A percentile compares a stretch with the other conserved stretches of the same genome.
Conservation (phyloP, 306 rosid species). For the Hylodesmum podocarpum region DNA sequence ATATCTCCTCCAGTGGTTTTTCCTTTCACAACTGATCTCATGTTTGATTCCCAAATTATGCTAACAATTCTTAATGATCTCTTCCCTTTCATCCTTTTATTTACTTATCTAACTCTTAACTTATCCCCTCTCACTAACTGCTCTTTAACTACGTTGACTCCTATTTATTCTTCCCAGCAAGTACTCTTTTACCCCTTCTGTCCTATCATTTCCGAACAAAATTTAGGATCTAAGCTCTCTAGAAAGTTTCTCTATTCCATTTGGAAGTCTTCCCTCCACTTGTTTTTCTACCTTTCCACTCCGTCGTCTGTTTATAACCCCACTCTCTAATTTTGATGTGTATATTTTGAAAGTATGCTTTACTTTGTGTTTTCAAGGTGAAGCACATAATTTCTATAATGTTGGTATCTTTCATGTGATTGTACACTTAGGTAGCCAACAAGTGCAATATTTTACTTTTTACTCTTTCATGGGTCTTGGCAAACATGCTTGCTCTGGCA, state of each 20-base stretch:
- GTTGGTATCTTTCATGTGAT: neutral
- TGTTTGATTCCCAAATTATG: neutral
- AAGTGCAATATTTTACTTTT: neutral
- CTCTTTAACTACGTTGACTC: neutral
- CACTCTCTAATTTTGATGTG: neutral
- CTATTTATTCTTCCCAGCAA: neutral
- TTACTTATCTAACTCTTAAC: neutral
- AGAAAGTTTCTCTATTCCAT: neutral
- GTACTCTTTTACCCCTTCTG: neutral
- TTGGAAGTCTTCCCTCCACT: neutral
- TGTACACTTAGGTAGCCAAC: neutral
- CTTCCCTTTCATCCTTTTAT: neutral
- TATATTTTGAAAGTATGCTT: neutral
- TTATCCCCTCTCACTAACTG: neutral
- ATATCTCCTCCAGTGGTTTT: neutral
- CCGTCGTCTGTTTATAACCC: neutral
- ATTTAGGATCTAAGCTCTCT: neutral
- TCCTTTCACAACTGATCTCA: neutral
- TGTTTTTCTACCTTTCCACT: neutral
- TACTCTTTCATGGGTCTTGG: neutral
- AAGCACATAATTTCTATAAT: neutral
- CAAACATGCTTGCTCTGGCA: neutral
- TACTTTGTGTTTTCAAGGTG: neutral
- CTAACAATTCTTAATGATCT: neutral
- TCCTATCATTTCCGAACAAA: neutral